Base-by-base conservation (phyloP, 441 rosid species). In the Syzygium malaccense region DNA sequence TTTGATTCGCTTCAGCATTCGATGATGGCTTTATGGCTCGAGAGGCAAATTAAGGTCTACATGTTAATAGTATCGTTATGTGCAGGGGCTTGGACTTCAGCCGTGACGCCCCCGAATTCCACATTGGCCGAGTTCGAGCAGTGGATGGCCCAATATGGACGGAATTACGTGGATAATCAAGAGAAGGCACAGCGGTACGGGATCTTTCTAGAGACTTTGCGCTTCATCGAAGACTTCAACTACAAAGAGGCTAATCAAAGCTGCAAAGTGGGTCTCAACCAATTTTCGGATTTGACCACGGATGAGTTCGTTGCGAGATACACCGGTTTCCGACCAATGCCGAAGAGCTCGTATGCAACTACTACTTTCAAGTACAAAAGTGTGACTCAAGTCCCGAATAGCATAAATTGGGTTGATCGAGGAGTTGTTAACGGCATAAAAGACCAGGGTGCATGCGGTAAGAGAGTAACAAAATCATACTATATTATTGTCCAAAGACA, bases 141-240 rank as follows among this genome's bases (percentile, higher is more conserved):
- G 87, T 94, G 96, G 98, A 93, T 93, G 95, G 85, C 86, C 55
- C 53, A 53, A 0, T 66, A 90, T 56, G 93, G 94, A 41, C 91
- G 91, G 17, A 87, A 45, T 12, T 94, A 96, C 48, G 68, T 56
- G 25, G 88, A 91, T 56, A 55, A 51, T 4, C 85, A 33, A 7
- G 96, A 94, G 90, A 93, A 93, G 88, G 89, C 88, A 62, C 91
- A 51, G 88, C 92, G 96, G 13, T 89, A 88, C 28, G 23, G 84
- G 51, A 89, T 93, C 53, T 94, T 93, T 89, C 88, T 91, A 71
- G 88, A 88, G 12, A 94, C 91, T 62, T 78, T 92, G 37, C 84
- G 89, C 62, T 91, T 88, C 68, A 89, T 93, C 58, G 90, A 91
- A 62, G 88, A 87, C 15, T 92, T 91, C 66, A 94, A 93, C 80